Conservation (phyloP, 768 basidiomycete species). For the Mycena pura region DNA sequence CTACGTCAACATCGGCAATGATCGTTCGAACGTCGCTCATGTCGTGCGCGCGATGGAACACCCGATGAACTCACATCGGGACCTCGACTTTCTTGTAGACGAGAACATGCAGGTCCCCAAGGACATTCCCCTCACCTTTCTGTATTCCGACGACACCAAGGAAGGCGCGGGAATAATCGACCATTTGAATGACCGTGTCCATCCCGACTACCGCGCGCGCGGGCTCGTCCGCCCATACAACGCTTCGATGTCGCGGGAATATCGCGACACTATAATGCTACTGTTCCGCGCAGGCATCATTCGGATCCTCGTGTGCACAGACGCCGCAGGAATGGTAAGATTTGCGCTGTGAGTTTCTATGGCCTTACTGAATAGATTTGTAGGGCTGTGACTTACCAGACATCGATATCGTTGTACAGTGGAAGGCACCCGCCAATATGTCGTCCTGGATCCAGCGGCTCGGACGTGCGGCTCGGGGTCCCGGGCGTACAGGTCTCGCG, state of each 20-base stretch:
- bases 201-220: constrained; percentile 1
- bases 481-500: background rate
- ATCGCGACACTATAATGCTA: constrained; percentile 30
- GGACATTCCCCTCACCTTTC: constrained; percentile 35
- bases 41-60: constrained; percentile 43
- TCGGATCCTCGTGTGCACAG: constrained; percentile 42
- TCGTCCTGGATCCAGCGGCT: background rate
- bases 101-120: background rate
- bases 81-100: constrained; percentile 42
- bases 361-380: background rate
- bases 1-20: constrained; percentile 38
- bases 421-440: background rate
- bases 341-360: background rate
- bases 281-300: constrained; percentile 33
- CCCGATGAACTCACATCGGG: constrained; percentile 37
- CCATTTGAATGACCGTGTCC: constrained; percentile 29
- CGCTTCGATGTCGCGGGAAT: constrained; percentile 27
- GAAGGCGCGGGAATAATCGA: constrained; percentile 33
- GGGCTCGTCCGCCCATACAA: constrained; percentile 38
- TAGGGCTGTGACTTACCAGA: background rate
- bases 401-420: background rate
- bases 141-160: constrained; percentile 39
- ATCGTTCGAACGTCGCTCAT: constrained; percentile 40
- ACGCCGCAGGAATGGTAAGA: constrained; percentile 44
- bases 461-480: background rate